phyloP scores from a whole-genome alignment of 495 filamentous ascomycete genomes.

The Penicillium parvum region DNA sequence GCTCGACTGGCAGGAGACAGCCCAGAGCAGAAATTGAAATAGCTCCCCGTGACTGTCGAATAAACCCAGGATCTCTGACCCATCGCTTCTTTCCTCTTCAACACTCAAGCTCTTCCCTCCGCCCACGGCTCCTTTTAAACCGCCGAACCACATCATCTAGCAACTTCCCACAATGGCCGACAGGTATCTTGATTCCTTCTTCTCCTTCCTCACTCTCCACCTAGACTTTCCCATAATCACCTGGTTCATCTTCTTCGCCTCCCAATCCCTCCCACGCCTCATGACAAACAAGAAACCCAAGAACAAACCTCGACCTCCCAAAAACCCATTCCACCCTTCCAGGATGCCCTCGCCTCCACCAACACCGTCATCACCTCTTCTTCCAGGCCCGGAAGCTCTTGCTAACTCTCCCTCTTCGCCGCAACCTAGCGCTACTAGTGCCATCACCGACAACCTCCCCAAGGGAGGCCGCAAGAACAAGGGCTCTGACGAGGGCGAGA shows the following conservation, averaged over 20 bases:
- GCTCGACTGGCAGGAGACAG: neutral
- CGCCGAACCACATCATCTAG: neutral
- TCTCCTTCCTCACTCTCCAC: constrained; percentile 1
- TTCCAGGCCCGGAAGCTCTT: neutral
- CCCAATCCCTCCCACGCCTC: neutral
- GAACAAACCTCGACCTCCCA: constrained; percentile 12
- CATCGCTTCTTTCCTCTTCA: neutral
- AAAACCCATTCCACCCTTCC: neutral
- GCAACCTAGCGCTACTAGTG: constrained; percentile 1
- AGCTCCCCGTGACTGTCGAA: constrained; percentile 1
- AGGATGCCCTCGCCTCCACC: neutral
- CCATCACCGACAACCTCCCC: constrained; percentile 7
- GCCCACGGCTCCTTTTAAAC: neutral
- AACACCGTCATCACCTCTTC: neutral
- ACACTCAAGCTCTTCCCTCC: too few species aligned
- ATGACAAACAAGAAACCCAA: constrained; percentile 12
- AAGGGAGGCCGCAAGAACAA: constrained; percentile 14
- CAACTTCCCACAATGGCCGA: constrained; percentile 6
- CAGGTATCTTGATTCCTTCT: constrained; percentile 6
- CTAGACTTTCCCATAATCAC: constrained; percentile 1
- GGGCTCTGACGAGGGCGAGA: constrained; percentile 6
- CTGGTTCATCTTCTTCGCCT: constrained; percentile 4
- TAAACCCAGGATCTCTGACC: neutral
- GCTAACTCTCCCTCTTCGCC: constrained; percentile 11
- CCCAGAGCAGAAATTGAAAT: constrained; percentile 7